These are phyloP conservation scores for Chloris gayana DNA, from an alignment of 176 grass and related monocot genomes.

Conservation along the genomic window DNA sequence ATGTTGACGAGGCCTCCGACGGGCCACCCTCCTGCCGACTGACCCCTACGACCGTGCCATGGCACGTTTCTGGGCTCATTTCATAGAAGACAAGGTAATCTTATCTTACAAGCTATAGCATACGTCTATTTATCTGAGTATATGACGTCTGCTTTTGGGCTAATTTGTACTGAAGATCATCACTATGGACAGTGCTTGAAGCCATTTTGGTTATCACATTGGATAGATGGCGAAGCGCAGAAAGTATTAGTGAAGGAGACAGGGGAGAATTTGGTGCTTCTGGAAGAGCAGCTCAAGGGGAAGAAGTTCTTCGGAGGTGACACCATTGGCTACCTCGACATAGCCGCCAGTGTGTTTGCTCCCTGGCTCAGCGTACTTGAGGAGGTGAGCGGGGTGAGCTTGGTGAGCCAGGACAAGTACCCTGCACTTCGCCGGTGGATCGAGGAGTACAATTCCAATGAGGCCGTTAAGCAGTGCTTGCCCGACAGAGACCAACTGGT, in stretches of 20 bases:
- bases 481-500: constrained; percentile 40
- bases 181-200: not conserved
- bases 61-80: constrained; percentile 47
- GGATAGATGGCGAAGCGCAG: constrained; percentile 41
- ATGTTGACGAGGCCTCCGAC: constrained; percentile 51
- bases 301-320: constrained; percentile 65
- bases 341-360: constrained; percentile 29
- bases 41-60: constrained; percentile 30
- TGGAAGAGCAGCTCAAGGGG: constrained; percentile 48
- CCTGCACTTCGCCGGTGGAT: constrained; percentile 50
- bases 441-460: constrained; percentile 23
- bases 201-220: constrained; percentile 39
- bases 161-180: no score
- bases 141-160: no score
- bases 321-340: constrained; percentile 44
- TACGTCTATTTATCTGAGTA: no score
- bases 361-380: constrained; percentile 31
- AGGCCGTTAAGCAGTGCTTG: constrained; percentile 28
- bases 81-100: constrained; percentile 37
- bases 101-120: no score
- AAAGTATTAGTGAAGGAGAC: constrained; percentile 32
- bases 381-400: constrained; percentile 38
- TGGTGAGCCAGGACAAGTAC: constrained; percentile 40
- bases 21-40: not conserved
- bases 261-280: constrained; percentile 28